Conservation (phyloP, 352 stramenopile genomes). For the Lagenidium giganteum region DNA sequence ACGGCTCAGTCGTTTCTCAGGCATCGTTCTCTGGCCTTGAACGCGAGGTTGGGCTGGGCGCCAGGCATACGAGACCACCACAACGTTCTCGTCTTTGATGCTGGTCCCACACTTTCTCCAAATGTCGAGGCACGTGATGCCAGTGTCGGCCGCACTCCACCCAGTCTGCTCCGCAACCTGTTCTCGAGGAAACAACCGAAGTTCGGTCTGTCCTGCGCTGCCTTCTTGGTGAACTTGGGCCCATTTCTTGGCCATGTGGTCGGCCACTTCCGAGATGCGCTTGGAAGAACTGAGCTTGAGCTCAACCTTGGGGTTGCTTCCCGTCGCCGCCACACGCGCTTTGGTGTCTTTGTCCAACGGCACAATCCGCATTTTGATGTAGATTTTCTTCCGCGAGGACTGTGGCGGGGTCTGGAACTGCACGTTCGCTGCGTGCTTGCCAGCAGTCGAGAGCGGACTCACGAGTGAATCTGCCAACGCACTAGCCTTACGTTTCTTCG, state of each 20-base stretch:
- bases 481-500: no score
- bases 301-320: slow-evolving; percentile 73
- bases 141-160: no score
- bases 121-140: slow-evolving; percentile 67
- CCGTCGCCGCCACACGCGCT: slow-evolving; percentile 29
- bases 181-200: not conserved
- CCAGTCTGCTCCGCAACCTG: not conserved
- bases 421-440: not conserved
- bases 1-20: no score
- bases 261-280: slow-evolving; percentile 67
- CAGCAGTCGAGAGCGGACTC: slow-evolving; percentile 3
- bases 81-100: slow-evolving; percentile 59
- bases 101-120: slow-evolving; percentile 63
- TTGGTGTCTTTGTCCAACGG: slow-evolving; percentile 62
- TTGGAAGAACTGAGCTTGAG: slow-evolving; percentile 78
- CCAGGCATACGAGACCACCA: slow-evolving; percentile 71
- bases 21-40: no score
- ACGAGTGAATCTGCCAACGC: slow-evolving; percentile 6
- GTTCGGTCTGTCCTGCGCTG: no score
- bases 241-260: slow-evolving; percentile 80
- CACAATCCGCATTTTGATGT: slow-evolving; percentile 82
- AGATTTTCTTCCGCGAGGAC: slow-evolving; percentile 64
- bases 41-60: no score
- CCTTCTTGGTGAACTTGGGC: slow-evolving; percentile 41
- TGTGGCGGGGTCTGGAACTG: slow-evolving; percentile 42